Evolutionary conservation across 306 rosid species (phyloP), one percentile per base, ranked within the genome.

Genomic region (Rosa multiflora): DNA sequence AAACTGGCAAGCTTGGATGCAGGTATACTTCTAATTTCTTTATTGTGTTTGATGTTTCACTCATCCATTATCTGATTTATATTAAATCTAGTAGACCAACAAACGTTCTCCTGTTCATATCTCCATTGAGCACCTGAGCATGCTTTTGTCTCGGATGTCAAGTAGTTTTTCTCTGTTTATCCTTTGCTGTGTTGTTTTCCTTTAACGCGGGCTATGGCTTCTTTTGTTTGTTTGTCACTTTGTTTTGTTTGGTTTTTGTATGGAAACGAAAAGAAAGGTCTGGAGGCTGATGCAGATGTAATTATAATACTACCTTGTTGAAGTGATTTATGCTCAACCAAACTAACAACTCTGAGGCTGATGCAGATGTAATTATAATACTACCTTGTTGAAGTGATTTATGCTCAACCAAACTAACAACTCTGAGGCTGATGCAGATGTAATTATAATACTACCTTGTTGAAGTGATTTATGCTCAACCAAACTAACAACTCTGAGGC

Each of bases 1-100:
- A 75, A 85, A 89, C 76, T 95, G 99, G 98, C 92, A 89, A 3
- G 46, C 14, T 56, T 88, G 96, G 93, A 89, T 91, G 93, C 88
- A 90, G 97, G 99, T 95, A 92, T 42, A 35, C 53, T 47, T 61
- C 82, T 51, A 20, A 67, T 69, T 73, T 67, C 67, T 17, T 15
- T 29, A 5, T 43, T 81, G 21, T 68, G 10, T 51, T 29, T 58
- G 15, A 56, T 68, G 37, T 66, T 69, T 49, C 9, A 15, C 59
- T 14, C 58, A 72, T 80, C 21, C 40, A 18, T 21, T 75, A 67
- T 51, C 70, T 76, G 67, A 55, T 78, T 79, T 79, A 72, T 39
- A 72, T 49, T 63, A 59, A 32, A 52, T 69, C 47, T 39, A 39
- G 11, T 66, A 35, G 47, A 3, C 71, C 47, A 66, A 35, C 26